Base-by-base conservation (phyloP, 495 filamentous ascomycete species). In the Chaetomium fimeti region DNA sequence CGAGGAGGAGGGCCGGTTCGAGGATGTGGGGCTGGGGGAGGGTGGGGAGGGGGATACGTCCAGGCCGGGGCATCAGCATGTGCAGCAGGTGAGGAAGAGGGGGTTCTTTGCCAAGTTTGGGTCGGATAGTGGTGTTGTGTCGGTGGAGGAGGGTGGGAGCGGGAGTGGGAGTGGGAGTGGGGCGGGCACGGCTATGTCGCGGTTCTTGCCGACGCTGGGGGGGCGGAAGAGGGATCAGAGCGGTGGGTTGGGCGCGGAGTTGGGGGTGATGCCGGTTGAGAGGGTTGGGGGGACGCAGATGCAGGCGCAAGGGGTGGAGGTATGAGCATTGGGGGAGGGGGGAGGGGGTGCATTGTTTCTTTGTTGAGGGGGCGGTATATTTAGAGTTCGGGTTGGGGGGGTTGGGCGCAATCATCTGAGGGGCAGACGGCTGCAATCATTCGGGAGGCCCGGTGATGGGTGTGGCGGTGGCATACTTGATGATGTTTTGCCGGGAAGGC, bases 11-110 rank as follows among this genome's bases (percentile, higher is more conserved):
- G 91, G 93, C 67, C 74, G 77, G 29, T 97, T 98, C 71, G 94
- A 98, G 72, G 95, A 98, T 8, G 91, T 98, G 5, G 91, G 91
- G 0, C 79, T 98, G 20, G 86, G 88, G 53, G 93, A 94, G 64
- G 90, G 71, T 4, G 61, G 16, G 6, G 58, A 66, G 63, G 90
- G 71, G 5, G 61, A 15, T 1, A 53, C 65, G 5, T 49, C 57
- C 25, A 63, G 74, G 45, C 73, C 82, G 60, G 80, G 75, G 27
- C 71, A 72, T 24, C 62, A 64, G 22, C 68, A 36, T 36, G 32
- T 59, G 45, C 68, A 68, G 61, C 79, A 81, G 18, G 45, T 24
- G 1, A 96, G 93, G 81, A 94, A 89, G 76, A 87, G 86, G 64
- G 81, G 91, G 36, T 85, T 98, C 65, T 97, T 98, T 67, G 81